Percentiles rank a stretch among this genome's conserved stretches.
phyloP scores from a whole-genome alignment of 331 rosid species.

The Cydonia oblonga region DNA sequence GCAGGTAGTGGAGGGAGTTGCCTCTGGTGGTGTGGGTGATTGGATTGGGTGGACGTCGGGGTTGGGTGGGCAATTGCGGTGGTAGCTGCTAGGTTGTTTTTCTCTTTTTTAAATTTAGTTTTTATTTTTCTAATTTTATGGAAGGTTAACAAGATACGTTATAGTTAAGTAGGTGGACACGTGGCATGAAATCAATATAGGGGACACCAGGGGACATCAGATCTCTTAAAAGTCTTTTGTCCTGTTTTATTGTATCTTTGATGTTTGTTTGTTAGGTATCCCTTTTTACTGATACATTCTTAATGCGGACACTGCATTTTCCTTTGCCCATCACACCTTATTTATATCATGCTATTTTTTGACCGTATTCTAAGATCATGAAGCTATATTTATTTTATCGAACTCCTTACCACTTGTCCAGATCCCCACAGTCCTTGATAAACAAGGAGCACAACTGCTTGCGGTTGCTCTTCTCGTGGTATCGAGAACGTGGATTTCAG shows the following conservation, averaged over 20 bases:
- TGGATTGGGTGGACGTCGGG: neutral
- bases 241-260: neutral
- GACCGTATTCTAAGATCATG: neutral
- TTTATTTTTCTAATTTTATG: neutral
- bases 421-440: conserved; percentile 85
- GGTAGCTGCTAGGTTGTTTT: neutral
- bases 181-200: neutral
- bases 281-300: neutral
- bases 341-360: neutral
- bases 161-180: neutral
- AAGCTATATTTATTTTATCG: neutral
- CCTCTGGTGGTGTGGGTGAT: neutral
- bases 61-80: neutral
- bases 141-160: neutral
- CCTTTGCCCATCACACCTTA: neutral
- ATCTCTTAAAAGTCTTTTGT: neutral
- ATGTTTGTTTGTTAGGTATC: neutral
- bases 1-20: neutral
- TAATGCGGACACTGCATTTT: neutral
- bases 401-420: conserved; percentile 19
- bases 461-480: conserved; percentile 89
- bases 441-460: conserved; percentile 89
- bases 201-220: neutral
- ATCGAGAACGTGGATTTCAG: conserved; percentile 95
- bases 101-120: no score